Percentiles rank a stretch among this genome's conserved stretches.
These are phyloP conservation scores for Exophiala phaeomuriformis DNA, from an alignment of 2,329 filamentous ascomycete genomes.

Conservation along the genomic window DNA sequence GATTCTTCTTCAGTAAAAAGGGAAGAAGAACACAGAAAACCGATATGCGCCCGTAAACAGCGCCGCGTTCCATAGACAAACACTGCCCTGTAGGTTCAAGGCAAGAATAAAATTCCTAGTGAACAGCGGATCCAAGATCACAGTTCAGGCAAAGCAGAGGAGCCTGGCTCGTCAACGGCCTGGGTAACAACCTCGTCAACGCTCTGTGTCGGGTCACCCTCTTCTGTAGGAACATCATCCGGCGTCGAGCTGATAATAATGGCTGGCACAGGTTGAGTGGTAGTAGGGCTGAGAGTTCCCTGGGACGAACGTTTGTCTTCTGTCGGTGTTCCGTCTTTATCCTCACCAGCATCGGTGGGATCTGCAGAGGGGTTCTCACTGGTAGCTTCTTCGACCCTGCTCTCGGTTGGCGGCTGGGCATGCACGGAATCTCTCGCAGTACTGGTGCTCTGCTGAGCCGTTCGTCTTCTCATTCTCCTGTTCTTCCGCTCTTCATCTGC, in stretches of 20 bases:
- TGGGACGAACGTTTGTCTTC: conserved; percentile 18
- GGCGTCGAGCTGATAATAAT: conserved; percentile 28
- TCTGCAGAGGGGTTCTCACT: conserved; percentile 3
- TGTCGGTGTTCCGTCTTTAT: background rate
- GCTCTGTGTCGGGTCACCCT: background rate
- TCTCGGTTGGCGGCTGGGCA: conserved; percentile 18
- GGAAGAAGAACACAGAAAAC: no score
- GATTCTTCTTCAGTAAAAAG: no score
- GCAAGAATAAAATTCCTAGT: no score
- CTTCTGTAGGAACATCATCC: conserved; percentile 15
- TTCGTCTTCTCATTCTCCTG: conserved; percentile 60
- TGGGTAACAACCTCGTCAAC: background rate
- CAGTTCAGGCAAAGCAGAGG: no score
- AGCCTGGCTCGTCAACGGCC: no score
- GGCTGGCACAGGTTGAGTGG: conserved; percentile 19
- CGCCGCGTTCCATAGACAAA: no score
- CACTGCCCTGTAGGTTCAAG: no score
- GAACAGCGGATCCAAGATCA: no score
- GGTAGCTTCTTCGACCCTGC: conserved; percentile 3
- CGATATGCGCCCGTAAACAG: no score
- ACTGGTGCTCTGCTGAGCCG: conserved; percentile 39
- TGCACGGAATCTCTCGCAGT: conserved; percentile 25
- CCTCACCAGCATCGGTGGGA: conserved; percentile 11
- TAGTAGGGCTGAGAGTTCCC: conserved; percentile 17
- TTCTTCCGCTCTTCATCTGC: conserved; percentile 70